phyloP scores from a whole-genome alignment of 306 rosid species.

The Medicago arabica region DNA sequence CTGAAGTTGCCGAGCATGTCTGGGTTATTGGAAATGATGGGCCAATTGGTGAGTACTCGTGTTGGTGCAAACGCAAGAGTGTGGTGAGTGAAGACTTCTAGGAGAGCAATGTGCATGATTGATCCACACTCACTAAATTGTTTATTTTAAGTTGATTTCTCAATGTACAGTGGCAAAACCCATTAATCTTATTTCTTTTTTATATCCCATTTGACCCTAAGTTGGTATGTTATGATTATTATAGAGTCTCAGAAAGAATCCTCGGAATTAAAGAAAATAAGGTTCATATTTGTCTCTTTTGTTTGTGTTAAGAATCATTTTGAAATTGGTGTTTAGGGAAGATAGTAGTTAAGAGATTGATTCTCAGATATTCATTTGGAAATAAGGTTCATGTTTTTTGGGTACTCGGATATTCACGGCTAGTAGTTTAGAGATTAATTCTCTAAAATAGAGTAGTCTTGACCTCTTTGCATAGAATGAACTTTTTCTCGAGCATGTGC shows the following conservation, averaged over 20 bases:
- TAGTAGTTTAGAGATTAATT: not conserved
- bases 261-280: constrained; percentile 33
- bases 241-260: constrained; percentile 30
- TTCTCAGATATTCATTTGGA: not conserved
- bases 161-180: constrained; percentile 49
- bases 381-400: not conserved
- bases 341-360: not conserved
- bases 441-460: not conserved
- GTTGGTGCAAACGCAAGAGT: constrained; percentile 85
- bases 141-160: constrained; percentile 46
- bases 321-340: not conserved
- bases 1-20: constrained; percentile 62
- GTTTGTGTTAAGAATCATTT: constrained; percentile 26
- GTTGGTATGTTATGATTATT: constrained; percentile 11
- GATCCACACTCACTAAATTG: constrained; percentile 43
- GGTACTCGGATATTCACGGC: not conserved
- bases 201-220: constrained; percentile 6
- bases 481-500: constrained; percentile 27
- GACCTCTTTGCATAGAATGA: constrained; percentile 21
- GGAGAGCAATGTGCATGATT: constrained; percentile 46
- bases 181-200: not conserved
- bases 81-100: constrained; percentile 48
- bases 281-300: constrained; percentile 11
- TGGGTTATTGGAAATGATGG: constrained; percentile 90
- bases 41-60: constrained; percentile 64